Evolutionary conservation across 2,329 filamentous ascomycete genomes (phyloP), one percentile per base, ranked within the genome.

Genomic region (Colletotrichum sp.): DNA sequence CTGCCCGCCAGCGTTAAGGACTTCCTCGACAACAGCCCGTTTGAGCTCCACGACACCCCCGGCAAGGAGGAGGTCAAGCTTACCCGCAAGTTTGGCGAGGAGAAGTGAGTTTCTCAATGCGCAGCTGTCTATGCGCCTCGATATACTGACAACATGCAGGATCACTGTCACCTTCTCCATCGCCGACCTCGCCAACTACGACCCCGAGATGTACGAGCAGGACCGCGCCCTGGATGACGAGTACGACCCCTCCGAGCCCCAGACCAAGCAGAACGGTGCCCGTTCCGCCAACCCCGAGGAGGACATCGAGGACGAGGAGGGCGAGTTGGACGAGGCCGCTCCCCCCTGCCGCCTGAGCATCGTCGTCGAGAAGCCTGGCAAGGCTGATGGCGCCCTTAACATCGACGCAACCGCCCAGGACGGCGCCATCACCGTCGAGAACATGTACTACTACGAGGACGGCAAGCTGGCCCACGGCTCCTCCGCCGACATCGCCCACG

Each of bases 21-120:
- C 84, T 98, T 98, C 86, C 87, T 98, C 64, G 93, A 96, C 83
- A 96, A 95, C 87, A 93, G 93, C 82, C 91, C 93, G 55, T 99
- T 96, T 86, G 90, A 96, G 90, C 90, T 97, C 77, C 89, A 95
- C 82, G 97, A 99, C 86, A 92, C 90, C 36, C 90, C 93, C 32
- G 97, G 97, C 78, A 91, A 95, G 85, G 95, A 99, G 88, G 95
- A 98, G 80, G 95, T 99, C 80, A 90, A 94, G 82, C 90, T 99
- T 79, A 94, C 92, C 77, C 94, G 96, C 82, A 93, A 91, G 79
- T 96, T 95, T 82, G 95, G 94, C 81, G 93, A 98, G 78, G 97
- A 99, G 89, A 95, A 93, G 95, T 97, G 86, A 86, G 93, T 86
- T 66, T 68, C 77, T 11, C 36, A 29, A 3, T 12, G 15, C 19